Evolutionary conservation across 106 monocot species (phyloP), one percentile per base, ranked within the genome.

Genomic region (Platanthera zijinensis): DNA sequence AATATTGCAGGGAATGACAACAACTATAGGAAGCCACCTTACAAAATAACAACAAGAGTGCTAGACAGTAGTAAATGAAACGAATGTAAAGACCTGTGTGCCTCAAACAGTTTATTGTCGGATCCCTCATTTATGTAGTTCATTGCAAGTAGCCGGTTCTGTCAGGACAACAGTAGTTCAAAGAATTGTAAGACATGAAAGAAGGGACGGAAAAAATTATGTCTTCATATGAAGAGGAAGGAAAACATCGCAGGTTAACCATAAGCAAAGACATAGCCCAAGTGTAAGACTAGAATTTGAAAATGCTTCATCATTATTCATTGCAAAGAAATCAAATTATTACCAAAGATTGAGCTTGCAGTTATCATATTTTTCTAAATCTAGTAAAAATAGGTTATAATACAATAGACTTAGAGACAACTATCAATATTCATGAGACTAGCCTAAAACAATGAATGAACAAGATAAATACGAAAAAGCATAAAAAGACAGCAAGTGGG

Each of bases 71-170:
- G 51, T 22, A 19, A 19, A 51, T 10, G 11, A 72, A 21, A 72
- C 22, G n/a, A 51, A 51, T 50, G 11, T n/a, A 51, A 72, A 6
- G 89, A 99, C 97, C 89, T 94, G 85, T 99, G 97, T 82, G 94
- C 89, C 61, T 91, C 89, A 82, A 83, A 94, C 46, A 99, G 94
- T 59, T 80, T 91, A 84, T 99, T 85, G 82, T 94, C 94, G n/a
- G 78, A 61, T 46, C 89, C 97, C 77, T 92, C 97, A 81, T 92
- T 88, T 82, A 94, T 89, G 56, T 99, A 99, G 81, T 99, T 99
- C 97, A 99, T 88, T 13, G 97, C 97, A 70, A 99, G 86, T 84
- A 99, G 80, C 8, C 97, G 94, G 78, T 99, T 99, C 97, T 99
- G 88, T 62, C 80, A 89, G 19, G 74, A 78, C 28, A 59, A 10